phyloP scores from a whole-genome alignment of 2,329 filamentous ascomycete species.

The Fusarium nematophilum region DNA sequence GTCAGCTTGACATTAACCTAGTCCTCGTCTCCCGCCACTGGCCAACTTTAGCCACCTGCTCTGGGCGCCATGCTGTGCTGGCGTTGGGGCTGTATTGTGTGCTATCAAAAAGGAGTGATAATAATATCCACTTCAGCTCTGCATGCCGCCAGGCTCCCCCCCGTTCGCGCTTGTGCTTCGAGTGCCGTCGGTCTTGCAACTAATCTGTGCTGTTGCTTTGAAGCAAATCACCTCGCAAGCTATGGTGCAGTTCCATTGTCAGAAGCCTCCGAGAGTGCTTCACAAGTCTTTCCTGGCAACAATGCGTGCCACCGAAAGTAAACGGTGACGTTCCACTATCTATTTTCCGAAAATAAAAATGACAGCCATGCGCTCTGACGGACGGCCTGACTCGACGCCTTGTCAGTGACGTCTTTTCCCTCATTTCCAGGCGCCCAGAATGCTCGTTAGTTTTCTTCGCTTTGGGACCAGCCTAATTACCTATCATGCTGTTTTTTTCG shows the following conservation, averaged over 20 bases:
- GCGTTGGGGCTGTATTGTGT: neutral
- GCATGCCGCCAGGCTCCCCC: slow-evolving; percentile 12
- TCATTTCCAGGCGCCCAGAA: slow-evolving; percentile 32
- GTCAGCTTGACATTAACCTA: neutral
- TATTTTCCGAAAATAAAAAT: slow-evolving; percentile 24
- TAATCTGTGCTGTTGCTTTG: no score
- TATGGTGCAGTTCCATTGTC: no score
- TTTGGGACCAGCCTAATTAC: neutral
- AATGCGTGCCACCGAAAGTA: neutral
- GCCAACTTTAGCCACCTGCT: neutral
- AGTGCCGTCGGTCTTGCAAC: no score
- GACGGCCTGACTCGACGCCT: slow-evolving; percentile 29
- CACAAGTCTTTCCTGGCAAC: slow-evolving; percentile 3
- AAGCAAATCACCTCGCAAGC: no score
- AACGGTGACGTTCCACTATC: slow-evolving; percentile 22
- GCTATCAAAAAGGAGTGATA: neutral
- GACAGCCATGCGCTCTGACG: slow-evolving; percentile 6
- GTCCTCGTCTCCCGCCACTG: neutral
- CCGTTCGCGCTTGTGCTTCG: no score
- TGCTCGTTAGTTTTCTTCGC: neutral
- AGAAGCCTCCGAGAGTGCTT: slow-evolving; percentile 16
- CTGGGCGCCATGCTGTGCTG: neutral
- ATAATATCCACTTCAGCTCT: slow-evolving; percentile 27
- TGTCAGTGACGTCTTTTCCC: slow-evolving; percentile 31
- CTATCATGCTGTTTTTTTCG: neutral